Base-by-base conservation (phyloP, 805 yeast genomes). In the Debaryomyces tyrocola region DNA sequence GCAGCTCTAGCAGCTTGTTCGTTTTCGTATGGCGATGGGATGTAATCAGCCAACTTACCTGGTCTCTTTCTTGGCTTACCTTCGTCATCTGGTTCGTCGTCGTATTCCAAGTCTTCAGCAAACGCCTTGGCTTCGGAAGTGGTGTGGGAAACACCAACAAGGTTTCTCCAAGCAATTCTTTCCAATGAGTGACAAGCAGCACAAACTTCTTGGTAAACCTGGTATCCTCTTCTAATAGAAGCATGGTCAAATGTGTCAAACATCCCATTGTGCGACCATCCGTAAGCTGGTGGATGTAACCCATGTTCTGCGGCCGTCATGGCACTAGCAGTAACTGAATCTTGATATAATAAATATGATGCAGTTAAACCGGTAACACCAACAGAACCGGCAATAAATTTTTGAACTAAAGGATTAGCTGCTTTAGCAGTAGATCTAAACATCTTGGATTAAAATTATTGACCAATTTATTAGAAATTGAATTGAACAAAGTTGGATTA, bases 1-100 rank as follows among this genome's bases (percentile, higher is more conserved):
- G 96, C 97, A 57, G 98, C 97, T 79, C 99, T 89, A 41, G 99
- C 99, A 55, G 98, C 98, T 78, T 94, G 95, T 74, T 94, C 99
- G 70, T 94, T 94, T 56, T 90, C 89, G 71, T 94, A 94, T 48
- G 99, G 99, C 54, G 87, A 89, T 58, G 96, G 98, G 56, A 94
- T 78, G 73, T 85, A 81, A 75, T 94, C 99, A 53, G 98, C 91
- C 66, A 94, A 82, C 77, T 94, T 94, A 77, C 99, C 99, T 49
- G 96, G 87, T 80, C 99, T 90, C 87, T 87, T 90, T 78, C 88
- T 88, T 73, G 97, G 96, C 70, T 87, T 87, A 68, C 98, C 98
- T 79, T 91, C 95, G 65, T 87, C 94, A 77, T 87, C 91, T 45
- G 94, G 94, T 74, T 87, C 94, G 71, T 91, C 97, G 73, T 90